Evolutionary conservation across 148 eudicot species (phyloP).

Genomic region (Vaccinium darrowii): DNA sequence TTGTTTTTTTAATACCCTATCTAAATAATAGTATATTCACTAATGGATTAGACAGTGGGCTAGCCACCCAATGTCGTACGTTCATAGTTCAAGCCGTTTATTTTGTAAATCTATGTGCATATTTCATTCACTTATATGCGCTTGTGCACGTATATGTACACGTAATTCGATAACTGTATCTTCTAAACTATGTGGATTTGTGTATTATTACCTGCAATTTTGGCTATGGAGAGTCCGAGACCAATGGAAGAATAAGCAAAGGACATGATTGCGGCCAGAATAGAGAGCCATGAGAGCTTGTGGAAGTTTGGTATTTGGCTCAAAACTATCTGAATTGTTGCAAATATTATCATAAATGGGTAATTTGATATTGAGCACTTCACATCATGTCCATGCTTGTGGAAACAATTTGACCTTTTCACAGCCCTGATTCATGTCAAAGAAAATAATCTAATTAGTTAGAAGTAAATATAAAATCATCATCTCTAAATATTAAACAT

Average conservation of each 20-base stretch:
- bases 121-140: neutral
- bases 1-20: no score
- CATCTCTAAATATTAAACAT: neutral
- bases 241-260: constrained; percentile 87
- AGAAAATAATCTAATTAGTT: neutral
- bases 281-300: constrained; percentile 89
- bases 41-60: no score
- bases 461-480: neutral
- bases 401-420: constrained; percentile 78
- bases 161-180: no score
- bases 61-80: no score
- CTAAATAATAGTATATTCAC: no score
- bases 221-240: constrained; percentile 81
- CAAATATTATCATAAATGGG: constrained; percentile 74
- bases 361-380: constrained; percentile 54
- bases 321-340: constrained; percentile 57
- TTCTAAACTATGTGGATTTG: neutral
- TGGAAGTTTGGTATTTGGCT: constrained; percentile 90
- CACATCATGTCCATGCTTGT: constrained; percentile 56
- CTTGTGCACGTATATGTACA: no score
- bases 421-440: constrained; percentile 54
- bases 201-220: constrained; percentile 50
- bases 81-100: neutral
- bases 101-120: neutral
- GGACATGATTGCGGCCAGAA: constrained; percentile 86